phyloP scores from a whole-genome alignment of 805 yeast species.

The Candida fluviatilis region DNA sequence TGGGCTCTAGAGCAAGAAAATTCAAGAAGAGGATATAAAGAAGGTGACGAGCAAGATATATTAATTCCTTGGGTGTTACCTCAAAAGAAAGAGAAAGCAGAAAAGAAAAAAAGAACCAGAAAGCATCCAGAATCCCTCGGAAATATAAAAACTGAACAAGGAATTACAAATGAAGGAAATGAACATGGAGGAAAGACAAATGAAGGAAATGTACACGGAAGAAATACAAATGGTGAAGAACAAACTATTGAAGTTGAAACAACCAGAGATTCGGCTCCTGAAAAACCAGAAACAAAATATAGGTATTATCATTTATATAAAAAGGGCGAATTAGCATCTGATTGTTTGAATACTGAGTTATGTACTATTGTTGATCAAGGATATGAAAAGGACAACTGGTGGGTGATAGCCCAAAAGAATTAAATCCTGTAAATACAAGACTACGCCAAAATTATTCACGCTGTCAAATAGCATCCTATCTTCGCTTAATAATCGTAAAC shows the following conservation, averaged over 20 bases:
- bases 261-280: too few relatives aligned
- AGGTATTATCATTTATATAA: slow-evolving; percentile 86
- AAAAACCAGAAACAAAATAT: slow-evolving; percentile 52
- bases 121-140: neutral
- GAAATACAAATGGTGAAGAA: slow-evolving; percentile 4
- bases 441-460: too few relatives aligned
- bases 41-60: slow-evolving; percentile 89
- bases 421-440: too few relatives aligned
- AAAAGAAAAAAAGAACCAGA: slow-evolving; percentile 15
- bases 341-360: slow-evolving; percentile 71
- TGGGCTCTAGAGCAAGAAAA: slow-evolving; percentile 95
- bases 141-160: slow-evolving; percentile 13
- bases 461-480: too few relatives aligned
- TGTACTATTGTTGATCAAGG: slow-evolving; percentile 60
- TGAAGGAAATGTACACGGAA: slow-evolving; percentile 5
- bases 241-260: slow-evolving; percentile 1
- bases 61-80: slow-evolving; percentile 93
- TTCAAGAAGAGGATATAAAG: slow-evolving; percentile 86
- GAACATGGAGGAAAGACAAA: slow-evolving; percentile 10
- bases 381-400: slow-evolving; percentile 95
- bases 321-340: slow-evolving; percentile 75
- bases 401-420: slow-evolving; percentile 39
- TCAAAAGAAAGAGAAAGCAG: slow-evolving; percentile 37
- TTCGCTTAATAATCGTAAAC: too few relatives aligned
- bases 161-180: slow-evolving; percentile 10